phyloP scores from a whole-genome alignment of 306 rosid species.

The Vicia sativa region DNA sequence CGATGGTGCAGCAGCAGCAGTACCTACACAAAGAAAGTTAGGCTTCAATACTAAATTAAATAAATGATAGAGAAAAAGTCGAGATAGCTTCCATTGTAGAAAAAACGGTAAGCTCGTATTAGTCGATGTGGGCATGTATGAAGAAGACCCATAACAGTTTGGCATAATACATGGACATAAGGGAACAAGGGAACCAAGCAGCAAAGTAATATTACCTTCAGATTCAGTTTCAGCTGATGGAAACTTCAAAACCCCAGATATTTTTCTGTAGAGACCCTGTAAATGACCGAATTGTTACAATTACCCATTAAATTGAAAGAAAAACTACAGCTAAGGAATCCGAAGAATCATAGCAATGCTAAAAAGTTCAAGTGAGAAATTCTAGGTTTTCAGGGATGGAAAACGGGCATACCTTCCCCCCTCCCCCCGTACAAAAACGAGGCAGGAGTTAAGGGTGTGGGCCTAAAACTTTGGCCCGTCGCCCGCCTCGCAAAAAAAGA shows the following conservation, averaged over 20 bases:
- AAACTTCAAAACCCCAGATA: slow-evolving; percentile 76
- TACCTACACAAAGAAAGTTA: slow-evolving; percentile 42
- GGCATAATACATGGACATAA: slow-evolving; percentile 1
- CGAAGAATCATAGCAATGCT: slow-evolving; percentile 14
- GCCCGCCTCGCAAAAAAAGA: too few species aligned
- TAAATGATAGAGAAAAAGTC: neutral
- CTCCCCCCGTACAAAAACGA: too few species aligned
- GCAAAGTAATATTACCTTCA: slow-evolving; percentile 48
- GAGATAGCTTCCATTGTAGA: neutral
- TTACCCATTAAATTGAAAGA: slow-evolving; percentile 3
- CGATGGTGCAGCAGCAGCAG: slow-evolving; percentile 25
- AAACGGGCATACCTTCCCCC: too few species aligned
- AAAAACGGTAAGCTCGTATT: neutral
- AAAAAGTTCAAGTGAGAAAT: neutral
- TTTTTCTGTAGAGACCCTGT: slow-evolving; percentile 89
- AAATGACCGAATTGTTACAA: slow-evolving; percentile 21
- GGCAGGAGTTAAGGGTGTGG: too few species aligned
- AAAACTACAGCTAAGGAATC: slow-evolving; percentile 8
- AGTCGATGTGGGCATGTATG: neutral
- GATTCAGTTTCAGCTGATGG: slow-evolving; percentile 55
- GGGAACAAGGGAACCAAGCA: slow-evolving; percentile 17
- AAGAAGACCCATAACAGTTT: neutral
- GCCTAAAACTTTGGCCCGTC: too few species aligned
- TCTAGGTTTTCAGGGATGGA: neutral
- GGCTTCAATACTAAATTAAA: slow-evolving; percentile 2